phyloP scores from a whole-genome alignment of 495 filamentous ascomycete genomes.

The Amniculicola lignicola region DNA sequence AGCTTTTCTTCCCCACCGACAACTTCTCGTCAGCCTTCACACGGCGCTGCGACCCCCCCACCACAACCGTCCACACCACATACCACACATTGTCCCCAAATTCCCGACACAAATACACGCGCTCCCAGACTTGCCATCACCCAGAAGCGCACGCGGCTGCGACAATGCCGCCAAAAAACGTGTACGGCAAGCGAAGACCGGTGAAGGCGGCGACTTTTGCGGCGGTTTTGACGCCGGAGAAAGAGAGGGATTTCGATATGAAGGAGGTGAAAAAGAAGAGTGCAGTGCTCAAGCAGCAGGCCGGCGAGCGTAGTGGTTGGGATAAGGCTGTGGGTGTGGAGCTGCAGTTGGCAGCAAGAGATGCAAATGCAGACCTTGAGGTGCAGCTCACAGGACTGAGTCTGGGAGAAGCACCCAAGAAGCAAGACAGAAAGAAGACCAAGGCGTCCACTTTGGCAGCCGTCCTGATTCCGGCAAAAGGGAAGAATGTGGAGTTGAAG shows the following conservation, averaged over 20 bases:
- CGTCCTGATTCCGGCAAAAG: no score
- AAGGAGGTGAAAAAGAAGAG: not conserved
- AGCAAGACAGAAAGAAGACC: no score
- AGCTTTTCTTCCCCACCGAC: no score
- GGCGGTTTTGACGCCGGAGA: constrained; percentile 22
- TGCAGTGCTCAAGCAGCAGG: not conserved
- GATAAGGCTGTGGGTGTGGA: not conserved
- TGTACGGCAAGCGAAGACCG: constrained; percentile 39
- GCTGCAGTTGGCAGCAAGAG: constrained; percentile 1
- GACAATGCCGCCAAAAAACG: constrained; percentile 37
- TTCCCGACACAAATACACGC: not conserved
- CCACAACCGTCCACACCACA: no score
- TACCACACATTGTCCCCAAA: no score
- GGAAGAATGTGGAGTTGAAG: no score
- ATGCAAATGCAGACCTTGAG: not conserved
- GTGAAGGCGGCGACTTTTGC: constrained; percentile 8
- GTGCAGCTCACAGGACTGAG: not conserved
- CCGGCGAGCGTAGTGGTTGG: not conserved
- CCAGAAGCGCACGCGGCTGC: not conserved
- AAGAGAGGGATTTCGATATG: constrained; percentile 4
- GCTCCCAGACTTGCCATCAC: not conserved
- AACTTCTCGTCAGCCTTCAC: no score
- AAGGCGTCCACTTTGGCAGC: no score
- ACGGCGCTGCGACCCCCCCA: no score
- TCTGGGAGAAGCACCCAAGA: not conserved